Evolutionary conservation across 495 filamentous ascomycete genomes (phyloP), one percentile per base, ranked within the genome.

Genomic region (Penicillium egyptiacum): DNA sequence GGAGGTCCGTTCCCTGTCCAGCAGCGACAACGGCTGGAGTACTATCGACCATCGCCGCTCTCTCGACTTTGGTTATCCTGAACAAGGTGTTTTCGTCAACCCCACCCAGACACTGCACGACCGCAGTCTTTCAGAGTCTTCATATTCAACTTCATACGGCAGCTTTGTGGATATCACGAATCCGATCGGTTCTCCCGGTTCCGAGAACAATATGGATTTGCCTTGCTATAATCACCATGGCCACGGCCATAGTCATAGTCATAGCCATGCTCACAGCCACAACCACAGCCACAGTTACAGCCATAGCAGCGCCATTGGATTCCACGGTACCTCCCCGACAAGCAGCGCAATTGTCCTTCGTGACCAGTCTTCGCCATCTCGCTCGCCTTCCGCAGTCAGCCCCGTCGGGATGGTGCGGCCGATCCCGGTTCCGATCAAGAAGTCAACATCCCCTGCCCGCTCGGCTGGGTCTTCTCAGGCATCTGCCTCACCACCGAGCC

Each of bases 1-100:
- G 8, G 91, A 96, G 72, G 88, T 93, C 39, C 75, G 90, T 25
- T 96, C 92, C 14, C 75, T 94, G 59, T 90, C 89, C 11, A 83
- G 84, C 58, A 92, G 89, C 69, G 91, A 95, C 59, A 88, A 90
- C 67, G 90, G 89, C 39, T 96, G 91, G 92, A 82, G 79, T 44
- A 79, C 82, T 22, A 83, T 94, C 17, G 88, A 93, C 57, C 78
- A 82, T 55, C 78, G 78, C 64, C 67, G 79, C 70, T 67, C 86
- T 67, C 60, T 83, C 70, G 69, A 79, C 61, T 74, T 81, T 55
- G 73, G 77, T 7, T 81, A 73, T 66, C 75, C 80, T 14, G 75
- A 83, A 45, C 71, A 74, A 45, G 72, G 75, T 30, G 82, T 88
- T 52, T 90, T 95, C 55, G 91, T 92, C 74, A 94, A 95, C 67